phyloP scores from a whole-genome alignment of 805 yeast genomes.

The Vanderwaltozyma tropicalis region DNA sequence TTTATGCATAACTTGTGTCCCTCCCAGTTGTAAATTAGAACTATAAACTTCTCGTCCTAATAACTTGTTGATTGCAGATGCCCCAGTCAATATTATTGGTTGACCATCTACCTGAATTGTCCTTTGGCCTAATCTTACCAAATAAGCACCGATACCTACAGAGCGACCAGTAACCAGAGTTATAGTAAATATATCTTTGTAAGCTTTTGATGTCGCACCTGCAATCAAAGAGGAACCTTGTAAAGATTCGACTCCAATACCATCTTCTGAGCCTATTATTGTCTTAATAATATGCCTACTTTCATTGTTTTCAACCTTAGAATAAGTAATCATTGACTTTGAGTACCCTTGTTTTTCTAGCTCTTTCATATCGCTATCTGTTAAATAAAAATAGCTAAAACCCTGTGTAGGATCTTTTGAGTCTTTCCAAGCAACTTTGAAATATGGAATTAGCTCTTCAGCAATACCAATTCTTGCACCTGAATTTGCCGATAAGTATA shows the following conservation, averaged over 20 bases:
- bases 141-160: slow-evolving; percentile 98
- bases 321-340: slow-evolving; percentile 60
- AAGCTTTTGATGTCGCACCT: slow-evolving; percentile 96
- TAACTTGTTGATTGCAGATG: slow-evolving; percentile 94
- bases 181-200: slow-evolving; percentile 92
- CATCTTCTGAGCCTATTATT: slow-evolving; percentile 89
- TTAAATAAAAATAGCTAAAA: slow-evolving; percentile 77
- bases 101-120: slow-evolving; percentile 98
- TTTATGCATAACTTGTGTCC: slow-evolving; percentile 96
- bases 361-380: slow-evolving; percentile 49
- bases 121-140: slow-evolving; percentile 97
- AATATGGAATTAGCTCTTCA: slow-evolving; percentile 82
- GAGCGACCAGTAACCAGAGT: slow-evolving; percentile 98
- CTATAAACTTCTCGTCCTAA: slow-evolving; percentile 95
- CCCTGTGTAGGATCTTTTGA: slow-evolving; percentile 70
- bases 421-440: slow-evolving; percentile 88
- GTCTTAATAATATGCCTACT: slow-evolving; percentile 72
- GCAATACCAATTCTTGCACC: slow-evolving; percentile 99
- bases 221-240: slow-evolving; percentile 98
- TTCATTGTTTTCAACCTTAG: slow-evolving; percentile 74
- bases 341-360: slow-evolving; percentile 51
- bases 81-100: slow-evolving; percentile 97
- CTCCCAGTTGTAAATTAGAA: slow-evolving; percentile 95
- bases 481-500: slow-evolving; percentile 93
- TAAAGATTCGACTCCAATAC: slow-evolving; percentile 96